Evolutionary conservation across 805 yeast species (phyloP), one percentile per base, ranked within the genome.

Genomic region (Lipomyces orientalis): DNA sequence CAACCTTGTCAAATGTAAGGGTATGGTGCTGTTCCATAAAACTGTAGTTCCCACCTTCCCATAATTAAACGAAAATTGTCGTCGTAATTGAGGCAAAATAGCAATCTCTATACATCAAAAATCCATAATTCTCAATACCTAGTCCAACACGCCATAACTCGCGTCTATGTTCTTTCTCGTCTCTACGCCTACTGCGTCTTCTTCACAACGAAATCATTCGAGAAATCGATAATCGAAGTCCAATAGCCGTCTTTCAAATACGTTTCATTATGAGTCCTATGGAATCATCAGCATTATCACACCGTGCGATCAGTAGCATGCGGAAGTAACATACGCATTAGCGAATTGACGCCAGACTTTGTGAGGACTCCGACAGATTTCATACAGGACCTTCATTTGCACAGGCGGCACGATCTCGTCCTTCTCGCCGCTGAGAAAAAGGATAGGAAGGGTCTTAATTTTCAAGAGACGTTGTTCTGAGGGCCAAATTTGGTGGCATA

Each of bases 391-490:
- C 57, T 83, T 82, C 91, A 93, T 90, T 75, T 94, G 98, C 0
- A 73, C 70, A 0, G 97, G 97, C 2, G 98, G 98, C 1, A 94
- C 97, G 33, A 94, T 87, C 78, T 94, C 99, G 80, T 94, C 99
- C 46, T 82, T 81, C 14, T 84, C 78, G 0, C 96, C 97, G 70
- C 89, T 85, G 54, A 93, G 76, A 72, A 93, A 86, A 54, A 93
- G 80, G 39, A 89, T 81, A 0, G 97, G 95, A 10, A 90, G 81
- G 4, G 81, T 76, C 5, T 87, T 85, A 14, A 90, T 80, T 25
- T 75, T 74, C 1, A 80, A 76, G 14, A 93, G 86, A 35, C 86
- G 82, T 0, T 76, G 73, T 73, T 92, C 95, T 39, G 93, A 88
- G 63, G 89, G 86, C 99, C 99, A 94, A 19, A 82, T 78, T 76